Evolutionary conservation across 352 stramenopile species (phyloP).

Genomic region (Globisporangium spiculum): DNA sequence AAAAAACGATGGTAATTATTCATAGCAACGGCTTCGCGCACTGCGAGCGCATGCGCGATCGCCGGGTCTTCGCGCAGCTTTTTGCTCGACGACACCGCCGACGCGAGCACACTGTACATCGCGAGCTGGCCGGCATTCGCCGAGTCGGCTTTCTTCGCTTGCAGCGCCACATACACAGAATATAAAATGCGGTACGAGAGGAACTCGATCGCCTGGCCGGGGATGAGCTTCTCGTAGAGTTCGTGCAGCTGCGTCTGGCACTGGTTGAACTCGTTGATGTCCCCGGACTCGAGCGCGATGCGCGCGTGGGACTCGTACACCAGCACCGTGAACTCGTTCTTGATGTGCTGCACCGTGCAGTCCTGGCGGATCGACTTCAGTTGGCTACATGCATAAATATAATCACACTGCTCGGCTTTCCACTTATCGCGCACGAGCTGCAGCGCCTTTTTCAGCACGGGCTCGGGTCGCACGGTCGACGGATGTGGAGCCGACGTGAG

Average conservation of each 20-base stretch:
- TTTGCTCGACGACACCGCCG: conserved; percentile 31
- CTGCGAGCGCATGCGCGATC: conserved; percentile 68
- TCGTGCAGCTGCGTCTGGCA: conserved; percentile 89
- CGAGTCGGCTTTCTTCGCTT: conserved; percentile 83
- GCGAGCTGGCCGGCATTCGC: conserved; percentile 77
- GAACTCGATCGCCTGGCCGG: conserved; percentile 79
- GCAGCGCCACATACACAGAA: conserved; percentile 86
- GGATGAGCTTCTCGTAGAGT: conserved; percentile 80
- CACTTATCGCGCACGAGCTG: conserved; percentile 86
- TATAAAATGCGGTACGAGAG: conserved; percentile 88
- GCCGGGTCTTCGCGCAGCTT: conserved; percentile 49
- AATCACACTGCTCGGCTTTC: conserved; percentile 85
- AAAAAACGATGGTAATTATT: conserved; percentile 91
- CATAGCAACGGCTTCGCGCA: conserved; percentile 76
- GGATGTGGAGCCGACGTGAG: conserved; percentile 95
- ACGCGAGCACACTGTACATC: conserved; percentile 79
- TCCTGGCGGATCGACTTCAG: conserved; percentile 99
- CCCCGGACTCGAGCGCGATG: conserved; percentile 93
- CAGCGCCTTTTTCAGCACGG: conserved; percentile 89
- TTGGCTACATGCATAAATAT: conserved; percentile 96
- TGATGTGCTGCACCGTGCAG: conserved; percentile 96
- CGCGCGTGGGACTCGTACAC: conserved; percentile 98
- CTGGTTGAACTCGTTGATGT: conserved; percentile 98
- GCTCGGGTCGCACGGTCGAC: conserved; percentile 93
- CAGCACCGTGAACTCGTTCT: conserved; percentile 95